Conservation (phyloP, 2,329 filamentous ascomycete species). For the Dactylonectria estremocensis region DNA sequence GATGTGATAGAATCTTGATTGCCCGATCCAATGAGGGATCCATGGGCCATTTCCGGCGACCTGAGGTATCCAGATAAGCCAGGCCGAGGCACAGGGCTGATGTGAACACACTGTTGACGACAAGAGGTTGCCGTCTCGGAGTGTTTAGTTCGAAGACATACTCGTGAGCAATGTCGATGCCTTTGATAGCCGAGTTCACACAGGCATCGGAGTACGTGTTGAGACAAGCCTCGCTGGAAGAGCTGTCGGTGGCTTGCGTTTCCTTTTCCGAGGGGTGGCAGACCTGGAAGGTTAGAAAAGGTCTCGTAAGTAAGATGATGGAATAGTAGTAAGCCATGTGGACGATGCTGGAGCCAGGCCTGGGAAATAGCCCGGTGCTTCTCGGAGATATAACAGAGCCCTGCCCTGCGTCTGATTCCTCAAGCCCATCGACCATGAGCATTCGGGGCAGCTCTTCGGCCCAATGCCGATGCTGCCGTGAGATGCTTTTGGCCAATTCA, state of each 20-base stretch:
- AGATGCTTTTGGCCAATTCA: conserved; percentile 15
- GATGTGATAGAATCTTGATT: conserved; percentile 13
- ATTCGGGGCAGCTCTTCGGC: conserved; percentile 11
- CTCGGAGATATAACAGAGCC: neutral
- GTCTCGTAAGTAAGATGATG: conserved; percentile 14
- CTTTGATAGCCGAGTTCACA: conserved; percentile 18
- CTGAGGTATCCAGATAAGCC: conserved; percentile 5
- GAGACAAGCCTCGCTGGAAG: conserved; percentile 4
- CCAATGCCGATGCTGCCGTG: conserved; percentile 12
- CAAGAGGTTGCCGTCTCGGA: conserved; percentile 13
- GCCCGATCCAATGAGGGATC: conserved; percentile 12
- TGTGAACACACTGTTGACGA: conserved; percentile 18
- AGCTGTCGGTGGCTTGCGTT: neutral
- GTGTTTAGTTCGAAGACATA: conserved; percentile 14
- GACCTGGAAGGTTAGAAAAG: conserved; percentile 15
- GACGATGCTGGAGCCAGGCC: conserved; percentile 11
- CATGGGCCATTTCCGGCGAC: conserved; percentile 7
- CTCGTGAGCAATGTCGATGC: conserved; percentile 16
- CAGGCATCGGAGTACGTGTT: conserved; percentile 5
- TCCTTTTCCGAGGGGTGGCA: neutral
- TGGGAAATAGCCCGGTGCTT: neutral
- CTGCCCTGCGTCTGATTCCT: neutral
- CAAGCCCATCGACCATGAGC: conserved; percentile 10
- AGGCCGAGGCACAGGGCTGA: conserved; percentile 9
- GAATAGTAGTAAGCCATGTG: conserved; percentile 17